Percentiles rank a stretch among this genome's conserved stretches.
These are phyloP conservation scores for Aspergillus viridinutans DNA, from an alignment of 2,329 filamentous ascomycete genomes.

Conservation along the genomic window DNA sequence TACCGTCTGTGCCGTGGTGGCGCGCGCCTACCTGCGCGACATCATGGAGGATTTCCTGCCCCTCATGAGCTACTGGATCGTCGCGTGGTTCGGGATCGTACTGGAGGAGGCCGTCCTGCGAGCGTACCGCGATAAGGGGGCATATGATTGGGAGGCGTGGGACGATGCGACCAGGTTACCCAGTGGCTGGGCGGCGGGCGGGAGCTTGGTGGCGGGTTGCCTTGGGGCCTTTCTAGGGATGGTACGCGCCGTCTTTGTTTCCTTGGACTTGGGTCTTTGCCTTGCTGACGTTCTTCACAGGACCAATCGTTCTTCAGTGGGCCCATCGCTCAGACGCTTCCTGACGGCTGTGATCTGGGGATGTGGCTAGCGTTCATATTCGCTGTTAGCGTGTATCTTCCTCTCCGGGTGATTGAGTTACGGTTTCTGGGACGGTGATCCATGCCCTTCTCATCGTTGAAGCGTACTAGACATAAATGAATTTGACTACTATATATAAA, in stretches of 20 bases:
- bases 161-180: conserved; percentile 32
- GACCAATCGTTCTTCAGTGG: conserved; percentile 34
- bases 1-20: conserved; percentile 39
- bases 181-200: conserved; percentile 35
- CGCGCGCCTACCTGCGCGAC: conserved; percentile 37
- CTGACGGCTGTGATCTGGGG: conserved; percentile 29
- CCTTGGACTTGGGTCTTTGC: not conserved
- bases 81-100: conserved; percentile 37
- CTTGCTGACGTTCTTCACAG: conserved; percentile 6
- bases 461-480: not conserved
- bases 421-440: conserved; percentile 21
- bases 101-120: conserved; percentile 33
- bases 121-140: conserved; percentile 35
- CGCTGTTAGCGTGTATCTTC: conserved; percentile 28
- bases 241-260: conserved; percentile 14
- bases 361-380: conserved; percentile 31
- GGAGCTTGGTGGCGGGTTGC: conserved; percentile 32
- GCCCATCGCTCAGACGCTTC: conserved; percentile 26
- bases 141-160: conserved; percentile 39
- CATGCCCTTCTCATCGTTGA: not conserved
- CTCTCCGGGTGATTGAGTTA: conserved; percentile 28
- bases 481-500: not conserved
- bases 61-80: conserved; percentile 44
- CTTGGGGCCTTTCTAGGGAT: conserved; percentile 36
- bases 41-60: conserved; percentile 44